Evolutionary conservation across 2,329 filamentous ascomycete genomes (phyloP).

Genomic region (Pezicula neosporulosa): DNA sequence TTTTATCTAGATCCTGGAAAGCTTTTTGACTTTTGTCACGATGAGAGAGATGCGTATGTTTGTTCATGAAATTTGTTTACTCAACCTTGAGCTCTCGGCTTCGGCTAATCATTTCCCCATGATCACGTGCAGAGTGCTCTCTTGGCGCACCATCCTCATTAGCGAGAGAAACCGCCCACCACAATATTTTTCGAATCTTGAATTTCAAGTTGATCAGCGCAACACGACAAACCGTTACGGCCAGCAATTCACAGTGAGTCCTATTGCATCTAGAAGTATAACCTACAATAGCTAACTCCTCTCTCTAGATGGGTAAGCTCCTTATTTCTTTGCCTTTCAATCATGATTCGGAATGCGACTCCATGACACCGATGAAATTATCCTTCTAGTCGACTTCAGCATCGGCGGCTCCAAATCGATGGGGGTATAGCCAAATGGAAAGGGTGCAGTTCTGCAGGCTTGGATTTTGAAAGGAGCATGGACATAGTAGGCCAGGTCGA

Average conservation of each 20-base stretch:
- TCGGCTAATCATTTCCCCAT: too few relatives aligned
- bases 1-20: too few relatives aligned
- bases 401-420: too few relatives aligned
- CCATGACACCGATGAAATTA: slow-evolving; percentile 3
- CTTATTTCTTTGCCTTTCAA: slow-evolving; percentile 19
- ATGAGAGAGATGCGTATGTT: too few relatives aligned
- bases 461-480: too few relatives aligned
- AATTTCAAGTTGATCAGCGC: slow-evolving; percentile 13
- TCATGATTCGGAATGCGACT: slow-evolving; percentile 3
- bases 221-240: slow-evolving; percentile 44
- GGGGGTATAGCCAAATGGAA: too few relatives aligned
- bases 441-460: too few relatives aligned
- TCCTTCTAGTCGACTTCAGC: too few relatives aligned
- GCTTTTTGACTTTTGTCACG: too few relatives aligned
- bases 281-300: slow-evolving; percentile 26
- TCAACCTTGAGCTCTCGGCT: too few relatives aligned
- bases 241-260: slow-evolving; percentile 45
- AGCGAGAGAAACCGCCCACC: not conserved
- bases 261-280: slow-evolving; percentile 12
- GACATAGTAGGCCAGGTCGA: too few relatives aligned
- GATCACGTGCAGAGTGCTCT: not conserved
- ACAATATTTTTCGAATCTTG: not conserved
- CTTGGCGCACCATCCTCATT: not conserved
- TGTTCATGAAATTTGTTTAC: too few relatives aligned
- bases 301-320: slow-evolving; percentile 60